Base-by-base conservation (phyloP, 1,139 yeast species). In the Pichia sp. region DNA sequence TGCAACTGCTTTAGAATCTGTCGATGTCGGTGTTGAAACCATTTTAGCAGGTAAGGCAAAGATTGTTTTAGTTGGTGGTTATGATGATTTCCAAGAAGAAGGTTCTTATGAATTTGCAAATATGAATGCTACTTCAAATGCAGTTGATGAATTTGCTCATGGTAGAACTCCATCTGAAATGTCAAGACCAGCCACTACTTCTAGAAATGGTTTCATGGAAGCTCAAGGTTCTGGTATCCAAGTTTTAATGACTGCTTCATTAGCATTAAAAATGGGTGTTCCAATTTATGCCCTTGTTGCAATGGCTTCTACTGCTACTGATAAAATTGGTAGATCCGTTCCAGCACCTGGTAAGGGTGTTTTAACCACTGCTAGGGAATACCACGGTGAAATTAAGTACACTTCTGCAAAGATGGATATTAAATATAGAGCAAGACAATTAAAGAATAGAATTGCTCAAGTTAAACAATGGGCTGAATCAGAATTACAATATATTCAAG, bases 341-440 rank as follows among this genome's bases (percentile, higher is more conserved):
- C 99, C 99, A 59, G 98, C 98, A 66, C 99, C 99, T 72, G 99
- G 99, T 70, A 89, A 90, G 75, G 99, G 99, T 83, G 85, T 92
- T 61, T 79, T 92, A 75, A 92, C 98, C 56, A 87, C 96, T 63
- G 98, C 98, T 51, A 86, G 95, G 67, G 99, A 92, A 73, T 81
- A 84, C 65, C 90, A 83, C 61, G 89, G 90, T 60, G 79, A 78
- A 63, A 76, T 85, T 75, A 86, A 86, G 72, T 85, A 78, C 76
- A 82, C 87, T 63, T 74, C 90, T 57, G 83, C 92, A 56, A 73
- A 86, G 72, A 74, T 92, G 74, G 87, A 89, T 71, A 83, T 92
- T 71, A 84, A 85, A 69, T 92, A 92, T 82, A 87, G 99, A 75
- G 77, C 86, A 63, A 82, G 97, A 71, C 98, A 92, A 75, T 79